These are phyloP conservation scores for Zygotorulaspora danielsina DNA, from an alignment of 805 yeast genomes.

Conservation along the genomic window DNA sequence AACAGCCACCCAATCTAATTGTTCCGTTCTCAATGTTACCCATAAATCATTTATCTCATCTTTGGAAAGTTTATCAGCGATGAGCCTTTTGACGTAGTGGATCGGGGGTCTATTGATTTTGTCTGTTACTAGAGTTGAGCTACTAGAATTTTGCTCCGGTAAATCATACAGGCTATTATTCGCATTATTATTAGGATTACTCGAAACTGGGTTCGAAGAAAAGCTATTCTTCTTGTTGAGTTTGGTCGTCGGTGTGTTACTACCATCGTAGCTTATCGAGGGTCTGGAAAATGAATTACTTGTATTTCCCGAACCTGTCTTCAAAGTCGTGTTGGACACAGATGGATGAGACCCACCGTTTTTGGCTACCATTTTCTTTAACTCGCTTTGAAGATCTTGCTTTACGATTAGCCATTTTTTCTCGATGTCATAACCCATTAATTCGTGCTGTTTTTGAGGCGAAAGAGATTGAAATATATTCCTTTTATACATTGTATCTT, in stretches of 20 bases:
- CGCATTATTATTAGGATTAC: slow-evolving; percentile 2
- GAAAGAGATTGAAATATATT: slow-evolving; percentile 66
- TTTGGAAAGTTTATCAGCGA: slow-evolving; percentile 62
- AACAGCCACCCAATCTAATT: slow-evolving; percentile 71
- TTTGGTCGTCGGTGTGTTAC: slow-evolving; percentile 3
- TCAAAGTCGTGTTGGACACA: slow-evolving; percentile 2
- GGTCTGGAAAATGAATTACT: slow-evolving; percentile 8
- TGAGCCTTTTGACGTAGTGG: slow-evolving; percentile 67
- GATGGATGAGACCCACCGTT: slow-evolving; percentile 11
- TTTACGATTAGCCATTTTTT: slow-evolving; percentile 90
- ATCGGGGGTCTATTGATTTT: slow-evolving; percentile 53
- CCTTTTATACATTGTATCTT: slow-evolving; percentile 75
- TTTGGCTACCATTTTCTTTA: slow-evolving; percentile 48
- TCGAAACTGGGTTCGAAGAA: slow-evolving; percentile 5
- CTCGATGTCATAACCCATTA: slow-evolving; percentile 67
- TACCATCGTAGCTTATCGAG: slow-evolving; percentile 2
- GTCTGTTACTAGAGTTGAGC: slow-evolving; percentile 26
- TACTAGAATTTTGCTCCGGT: slow-evolving; percentile 21
- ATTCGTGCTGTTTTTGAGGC: slow-evolving; percentile 66
- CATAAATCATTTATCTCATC: slow-evolving; percentile 77
- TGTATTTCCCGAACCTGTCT: slow-evolving; percentile 11
- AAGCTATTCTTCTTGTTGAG: slow-evolving; percentile 4
- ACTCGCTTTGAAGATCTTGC: slow-evolving; percentile 79
- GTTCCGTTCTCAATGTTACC: slow-evolving; percentile 91
- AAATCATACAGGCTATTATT: slow-evolving; percentile 6